These are phyloP conservation scores for Gyrodon lividus DNA, from an alignment of 768 basidiomycete genomes.

Conservation along the genomic window DNA sequence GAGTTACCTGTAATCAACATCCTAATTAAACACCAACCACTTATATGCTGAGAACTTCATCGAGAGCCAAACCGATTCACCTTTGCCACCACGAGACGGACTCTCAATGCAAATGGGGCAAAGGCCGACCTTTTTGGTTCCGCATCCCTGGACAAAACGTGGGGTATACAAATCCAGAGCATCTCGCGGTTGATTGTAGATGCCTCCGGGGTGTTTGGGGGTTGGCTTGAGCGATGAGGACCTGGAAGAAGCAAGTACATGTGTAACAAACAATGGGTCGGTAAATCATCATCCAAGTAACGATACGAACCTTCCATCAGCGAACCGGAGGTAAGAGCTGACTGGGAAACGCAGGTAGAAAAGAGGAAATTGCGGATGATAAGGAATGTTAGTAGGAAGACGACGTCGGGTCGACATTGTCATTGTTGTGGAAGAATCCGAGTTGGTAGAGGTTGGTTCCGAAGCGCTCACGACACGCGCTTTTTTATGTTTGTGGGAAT, in stretches of 20 bases:
- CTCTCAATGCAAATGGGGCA: conserved; percentile 77
- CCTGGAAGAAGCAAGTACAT: conserved; percentile 9
- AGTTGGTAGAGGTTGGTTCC: not conserved
- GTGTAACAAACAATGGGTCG: not conserved
- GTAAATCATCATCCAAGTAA: not conserved
- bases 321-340: conserved; percentile 50
- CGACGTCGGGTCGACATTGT: conserved; percentile 36
- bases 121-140: conserved; percentile 65
- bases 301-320: conserved; percentile 39
- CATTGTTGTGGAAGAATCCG: conserved; percentile 1
- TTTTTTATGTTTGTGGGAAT: conserved; percentile 13
- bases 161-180: conserved; percentile 75
- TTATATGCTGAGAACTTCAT: conserved; percentile 85
- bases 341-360: conserved; percentile 72
- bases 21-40: conserved; percentile 48
- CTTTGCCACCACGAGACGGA: conserved; percentile 58
- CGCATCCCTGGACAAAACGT: conserved; percentile 70
- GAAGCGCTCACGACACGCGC: not conserved
- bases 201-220: conserved; percentile 37
- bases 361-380: conserved; percentile 51
- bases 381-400: conserved; percentile 49
- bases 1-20: conserved; percentile 1
- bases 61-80: conserved; percentile 65
- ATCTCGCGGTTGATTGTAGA: conserved; percentile 58
- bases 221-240: conserved; percentile 15